phyloP scores from a whole-genome alignment of 176 grass and related monocot genomes.

The Elaeis guineensis region DNA sequence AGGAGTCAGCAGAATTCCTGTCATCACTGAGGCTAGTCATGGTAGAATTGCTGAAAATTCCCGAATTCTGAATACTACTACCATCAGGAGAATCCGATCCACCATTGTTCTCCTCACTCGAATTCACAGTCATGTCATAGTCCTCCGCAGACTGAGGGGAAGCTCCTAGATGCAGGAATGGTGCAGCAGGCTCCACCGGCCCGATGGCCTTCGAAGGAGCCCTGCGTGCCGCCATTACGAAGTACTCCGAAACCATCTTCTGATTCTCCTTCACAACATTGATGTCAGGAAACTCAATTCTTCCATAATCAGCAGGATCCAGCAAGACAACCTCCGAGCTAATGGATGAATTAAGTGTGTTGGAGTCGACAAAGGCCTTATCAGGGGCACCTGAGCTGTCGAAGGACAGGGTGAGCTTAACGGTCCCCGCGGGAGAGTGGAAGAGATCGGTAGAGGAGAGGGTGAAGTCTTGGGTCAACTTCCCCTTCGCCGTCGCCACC shows the following conservation, averaged over 20 bases:
- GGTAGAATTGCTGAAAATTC: constrained; percentile 26
- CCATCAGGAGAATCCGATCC: constrained; percentile 24
- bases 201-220: neutral
- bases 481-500: constrained; percentile 21
- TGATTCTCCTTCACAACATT: constrained; percentile 54
- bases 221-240: constrained; percentile 17
- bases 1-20: constrained; percentile 14
- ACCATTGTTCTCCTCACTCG: neutral
- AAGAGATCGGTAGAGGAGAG: constrained; percentile 82
- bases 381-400: neutral
- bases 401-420: constrained; percentile 54
- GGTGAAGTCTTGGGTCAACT: constrained; percentile 37
- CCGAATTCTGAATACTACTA: constrained; percentile 38
- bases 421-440: constrained; percentile 62
- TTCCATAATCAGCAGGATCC: constrained; percentile 36
- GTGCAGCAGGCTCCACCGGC: constrained; percentile 6
- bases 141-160: constrained; percentile 4
- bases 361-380: neutral
- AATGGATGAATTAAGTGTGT: constrained; percentile 30
- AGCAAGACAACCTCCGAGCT: constrained; percentile 74
- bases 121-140: constrained; percentile 35
- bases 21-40: constrained; percentile 34
- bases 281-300: constrained; percentile 58
- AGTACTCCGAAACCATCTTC: constrained; percentile 71
- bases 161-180: constrained; percentile 43